Evolutionary conservation across 1,139 yeast species (phyloP).

Genomic region (Sugiyamaella sp.): DNA sequence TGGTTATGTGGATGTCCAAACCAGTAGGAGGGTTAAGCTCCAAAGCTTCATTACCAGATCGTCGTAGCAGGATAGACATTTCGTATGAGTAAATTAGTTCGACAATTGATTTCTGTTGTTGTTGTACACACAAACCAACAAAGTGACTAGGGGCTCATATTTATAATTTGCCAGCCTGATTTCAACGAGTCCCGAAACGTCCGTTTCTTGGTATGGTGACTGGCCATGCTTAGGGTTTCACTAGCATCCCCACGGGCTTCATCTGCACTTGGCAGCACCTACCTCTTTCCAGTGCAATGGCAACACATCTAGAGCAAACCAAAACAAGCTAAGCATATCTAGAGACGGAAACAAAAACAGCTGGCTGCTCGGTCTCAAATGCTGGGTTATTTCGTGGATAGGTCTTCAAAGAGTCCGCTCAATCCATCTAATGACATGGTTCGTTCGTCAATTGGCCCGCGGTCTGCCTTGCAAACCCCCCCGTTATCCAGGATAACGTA

Average conservation of each 20-base stretch:
- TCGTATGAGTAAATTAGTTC: neutral
- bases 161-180: slow-evolving; percentile 4
- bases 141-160: neutral
- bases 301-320: too few relatives aligned
- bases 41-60: slow-evolving; percentile 49
- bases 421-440: too few relatives aligned
- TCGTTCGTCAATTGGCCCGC: too few relatives aligned
- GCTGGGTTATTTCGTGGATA: too few relatives aligned
- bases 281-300: too few relatives aligned
- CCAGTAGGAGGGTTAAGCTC: slow-evolving; percentile 49
- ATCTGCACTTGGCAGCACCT: too few relatives aligned
- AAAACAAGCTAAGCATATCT: too few relatives aligned
- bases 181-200: slow-evolving; percentile 9
- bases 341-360: too few relatives aligned
- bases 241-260: neutral
- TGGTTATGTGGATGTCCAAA: slow-evolving; percentile 56
- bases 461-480: neutral
- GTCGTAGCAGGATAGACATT: slow-evolving; percentile 9
- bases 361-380: too few relatives aligned
- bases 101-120: neutral
- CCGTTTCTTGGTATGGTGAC: slow-evolving; percentile 7
- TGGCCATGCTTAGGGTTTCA: neutral
- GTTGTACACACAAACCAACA: neutral
- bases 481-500: neutral
- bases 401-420: too few relatives aligned